These are phyloP conservation scores for Tetrapisispora fleetii DNA, from an alignment of 805 yeast genomes.

Conservation along the genomic window DNA sequence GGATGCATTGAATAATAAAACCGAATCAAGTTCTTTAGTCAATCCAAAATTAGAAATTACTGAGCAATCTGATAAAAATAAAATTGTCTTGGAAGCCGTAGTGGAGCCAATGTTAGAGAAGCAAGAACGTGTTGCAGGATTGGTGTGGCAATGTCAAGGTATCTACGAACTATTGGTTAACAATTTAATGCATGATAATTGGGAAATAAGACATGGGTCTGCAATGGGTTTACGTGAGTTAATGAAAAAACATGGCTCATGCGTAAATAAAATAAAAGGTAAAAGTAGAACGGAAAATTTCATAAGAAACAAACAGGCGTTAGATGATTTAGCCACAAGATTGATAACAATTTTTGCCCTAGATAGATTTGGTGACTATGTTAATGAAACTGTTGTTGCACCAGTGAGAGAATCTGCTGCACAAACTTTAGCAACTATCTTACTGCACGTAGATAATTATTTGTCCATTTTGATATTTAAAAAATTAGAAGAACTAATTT, in stretches of 20 bases:
- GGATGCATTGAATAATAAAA: conserved; percentile 10
- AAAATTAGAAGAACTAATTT: conserved; percentile 56
- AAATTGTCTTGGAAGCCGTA: conserved; percentile 76
- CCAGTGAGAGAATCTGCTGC: conserved; percentile 97
- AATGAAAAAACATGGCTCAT: conserved; percentile 63
- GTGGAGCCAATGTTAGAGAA: conserved; percentile 59
- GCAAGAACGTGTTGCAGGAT: conserved; percentile 59
- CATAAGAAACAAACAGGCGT: conserved; percentile 49
- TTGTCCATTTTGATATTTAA: conserved; percentile 53
- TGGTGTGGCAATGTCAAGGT: conserved; percentile 92
- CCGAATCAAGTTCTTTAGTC: conserved; percentile 16
- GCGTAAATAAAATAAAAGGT: conserved; percentile 75
- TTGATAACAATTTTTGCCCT: conserved; percentile 78
- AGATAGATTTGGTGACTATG: conserved; percentile 94
- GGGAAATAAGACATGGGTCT: conserved; percentile 97
- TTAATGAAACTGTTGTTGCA: conserved; percentile 94
- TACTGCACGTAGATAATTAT: conserved; percentile 55
- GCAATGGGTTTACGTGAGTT: conserved; percentile 81
- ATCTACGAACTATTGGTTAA: conserved; percentile 71
- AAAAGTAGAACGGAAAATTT: conserved; percentile 54
- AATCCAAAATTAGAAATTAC: conserved; percentile 52
- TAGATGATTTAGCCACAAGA: conserved; percentile 84
- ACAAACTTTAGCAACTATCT: conserved; percentile 81
- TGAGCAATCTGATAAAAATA: conserved; percentile 68
- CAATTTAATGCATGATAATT: conserved; percentile 71